Base-by-base conservation (phyloP, 1,284 basidiomycete species). In the Sparassis latifolia region DNA sequence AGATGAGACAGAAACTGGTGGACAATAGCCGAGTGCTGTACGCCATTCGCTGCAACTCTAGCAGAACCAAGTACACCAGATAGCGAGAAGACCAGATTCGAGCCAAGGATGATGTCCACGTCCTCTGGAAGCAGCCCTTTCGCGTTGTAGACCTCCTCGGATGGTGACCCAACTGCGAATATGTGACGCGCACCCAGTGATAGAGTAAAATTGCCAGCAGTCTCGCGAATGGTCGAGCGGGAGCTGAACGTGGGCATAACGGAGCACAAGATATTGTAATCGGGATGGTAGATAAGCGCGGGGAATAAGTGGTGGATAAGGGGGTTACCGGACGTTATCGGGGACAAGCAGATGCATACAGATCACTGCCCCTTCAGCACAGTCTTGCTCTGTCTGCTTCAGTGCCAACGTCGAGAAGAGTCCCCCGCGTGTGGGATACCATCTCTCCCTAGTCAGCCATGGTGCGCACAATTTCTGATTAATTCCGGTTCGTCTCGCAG, bases 1-100 rank as follows among this genome's bases (percentile, higher is more conserved):
- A 89, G 61, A 60, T 78, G 80, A 42, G 70, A 64, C 20, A 73
- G 62, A 2, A 86, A 63, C 60, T 80, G 74, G 37, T 61, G 64
- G 7, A 73, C 69, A 48, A 82, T 69, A 37, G 73, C 73, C 32
- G 86, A 88, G 20, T 62, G 55, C 51, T 64, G 58, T 32, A 87
- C 61, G 20, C 68, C 67, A 32, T 66, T 55, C 31, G 71, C 56
- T 48, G 70, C 55, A 40, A 80, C 65, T 52, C 60, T 57, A 44
- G 56, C 61, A 44, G 74, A 70, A 58, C 84, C 72, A 28, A 78
- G 56, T 35, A 67, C 67, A 35, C 81, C 86, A 51, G 76, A 72
- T 52, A 88, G 58, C 7, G 73, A 69, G 52, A 89, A 60, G 33
- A 70, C 58, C 42, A 88, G 60, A 60, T 75, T 73, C 7, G 80